Evolutionary conservation across 2,329 filamentous ascomycete genomes (phyloP), one percentile per base, ranked within the genome.

Genomic region (Lachnellula occidentalis): DNA sequence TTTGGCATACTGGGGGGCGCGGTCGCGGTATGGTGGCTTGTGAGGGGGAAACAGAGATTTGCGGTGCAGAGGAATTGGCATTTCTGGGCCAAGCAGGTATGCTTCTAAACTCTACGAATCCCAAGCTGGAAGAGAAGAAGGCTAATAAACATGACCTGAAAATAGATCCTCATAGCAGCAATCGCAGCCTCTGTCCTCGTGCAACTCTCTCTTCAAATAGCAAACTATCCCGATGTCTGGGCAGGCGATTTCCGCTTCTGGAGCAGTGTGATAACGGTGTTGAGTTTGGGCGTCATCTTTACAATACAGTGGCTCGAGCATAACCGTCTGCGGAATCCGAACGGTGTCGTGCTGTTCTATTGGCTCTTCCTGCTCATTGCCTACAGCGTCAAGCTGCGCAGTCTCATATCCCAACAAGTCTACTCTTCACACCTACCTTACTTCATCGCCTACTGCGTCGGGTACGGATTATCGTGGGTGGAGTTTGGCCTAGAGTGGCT

Each of bases 61-160:
- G 80, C 82, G 0, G 81, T 92, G 17, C 76, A 81, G 61, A 95
- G 90, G 77, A 88, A 95, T 70, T 90, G 88, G 85, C 90, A 94
- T 70, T 97, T 97, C 71, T 96, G 90, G 78, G 76, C 85, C 11
- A 99, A 99, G 73, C 78, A 96, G 81, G 90, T 94, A 76, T 64
- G 80, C 68, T 58, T 65, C 14, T 27, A 43, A 46, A 12, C 43
- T n/a, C 36, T 45, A 61, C 50, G 34, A 6, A 36, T 50, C 42
- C 21, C 15, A 9, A 9, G 14, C 4, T 21, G 11, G 12, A 24
- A 24, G 34, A 11, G 27, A 39, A 5, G 19, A 15, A 14, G 4
- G 54, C 54, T 56, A 49, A 56, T 21, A 41, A 17, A 2, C 48
- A 3, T 31, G n/a, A 17, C 21, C 2, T 52, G 19, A 12, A n/a